A percentile compares a stretch with the other conserved stretches of the same genome.
Evolutionary conservation across 768 basidiomycete species (phyloP).

Genomic region (Galerina marginata): DNA sequence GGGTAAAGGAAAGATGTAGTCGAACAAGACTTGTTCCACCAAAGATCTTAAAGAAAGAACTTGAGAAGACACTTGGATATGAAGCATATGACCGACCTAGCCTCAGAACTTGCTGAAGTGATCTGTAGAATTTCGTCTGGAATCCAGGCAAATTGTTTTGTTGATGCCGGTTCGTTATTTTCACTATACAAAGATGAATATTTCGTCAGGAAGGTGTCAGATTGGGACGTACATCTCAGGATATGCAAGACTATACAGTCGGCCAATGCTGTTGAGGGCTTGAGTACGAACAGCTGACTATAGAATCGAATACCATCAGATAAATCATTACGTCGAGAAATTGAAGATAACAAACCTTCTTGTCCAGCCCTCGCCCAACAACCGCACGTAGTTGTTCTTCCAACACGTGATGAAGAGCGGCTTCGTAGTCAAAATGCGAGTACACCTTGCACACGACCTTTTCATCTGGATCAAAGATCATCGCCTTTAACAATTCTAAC

Average conservation of each 20-base stretch:
- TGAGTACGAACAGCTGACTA: slow-evolving; percentile 71
- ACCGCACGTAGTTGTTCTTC: slow-evolving; percentile 64
- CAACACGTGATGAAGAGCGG: slow-evolving; percentile 81
- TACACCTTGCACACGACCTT: slow-evolving; percentile 86
- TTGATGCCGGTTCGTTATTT: slow-evolving; percentile 73
- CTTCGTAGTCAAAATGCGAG: slow-evolving; percentile 88
- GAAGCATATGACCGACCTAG: slow-evolving; percentile 49
- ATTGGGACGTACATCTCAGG: slow-evolving; percentile 80
- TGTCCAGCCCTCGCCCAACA: slow-evolving; percentile 79
- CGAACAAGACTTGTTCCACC: slow-evolving; percentile 69
- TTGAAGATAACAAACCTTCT: slow-evolving; percentile 62
- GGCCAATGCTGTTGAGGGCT: slow-evolving; percentile 78
- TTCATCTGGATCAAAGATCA: slow-evolving; percentile 89
- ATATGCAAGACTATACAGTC: slow-evolving; percentile 81
- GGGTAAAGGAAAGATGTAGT: slow-evolving; percentile 86
- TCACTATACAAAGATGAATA: slow-evolving; percentile 56
- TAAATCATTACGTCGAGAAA: background rate
- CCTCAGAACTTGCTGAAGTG: slow-evolving; percentile 55
- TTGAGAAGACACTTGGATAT: background rate
- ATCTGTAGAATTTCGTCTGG: slow-evolving; percentile 73
- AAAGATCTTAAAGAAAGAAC: slow-evolving; percentile 45
- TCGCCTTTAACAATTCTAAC: slow-evolving; percentile 61
- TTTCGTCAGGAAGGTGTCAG: slow-evolving; percentile 5
- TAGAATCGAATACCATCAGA: background rate
- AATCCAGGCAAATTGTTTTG: slow-evolving; percentile 91